phyloP scores from a whole-genome alignment of 139 green algal species.

The Trebouxia sp. region DNA sequence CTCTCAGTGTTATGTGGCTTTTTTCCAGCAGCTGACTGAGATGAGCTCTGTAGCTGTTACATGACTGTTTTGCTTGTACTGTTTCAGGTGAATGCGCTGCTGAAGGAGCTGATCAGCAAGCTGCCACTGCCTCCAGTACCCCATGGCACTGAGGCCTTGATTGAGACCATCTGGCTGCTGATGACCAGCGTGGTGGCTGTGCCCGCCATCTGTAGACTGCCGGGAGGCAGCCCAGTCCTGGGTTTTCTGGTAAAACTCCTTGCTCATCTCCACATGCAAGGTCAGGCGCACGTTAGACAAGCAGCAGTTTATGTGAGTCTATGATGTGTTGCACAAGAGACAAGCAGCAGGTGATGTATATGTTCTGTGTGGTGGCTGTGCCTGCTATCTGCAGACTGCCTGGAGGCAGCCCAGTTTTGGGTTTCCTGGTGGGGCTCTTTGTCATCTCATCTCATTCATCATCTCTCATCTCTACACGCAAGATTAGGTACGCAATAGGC shows the following conservation, averaged over 20 bases:
- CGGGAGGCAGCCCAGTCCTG: slow-evolving; percentile 90
- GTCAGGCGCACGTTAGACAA: too few species aligned
- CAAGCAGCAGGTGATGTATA: too few species aligned
- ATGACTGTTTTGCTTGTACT: neutral
- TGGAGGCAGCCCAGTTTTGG: slow-evolving; percentile 91
- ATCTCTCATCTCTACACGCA: too few species aligned
- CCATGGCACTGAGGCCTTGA: slow-evolving; percentile 69
- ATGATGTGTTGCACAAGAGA: too few species aligned
- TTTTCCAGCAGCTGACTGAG: too few species aligned
- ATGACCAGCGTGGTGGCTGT: slow-evolving; percentile 82
- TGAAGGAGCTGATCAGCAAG: slow-evolving; percentile 1
- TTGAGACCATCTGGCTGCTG: slow-evolving; percentile 91
- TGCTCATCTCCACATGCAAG: too few species aligned
- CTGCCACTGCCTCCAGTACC: slow-evolving; percentile 34
- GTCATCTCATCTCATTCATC: too few species aligned
- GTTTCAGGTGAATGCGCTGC: neutral
- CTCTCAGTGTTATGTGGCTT: too few species aligned
- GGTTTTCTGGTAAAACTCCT: slow-evolving; percentile 87
- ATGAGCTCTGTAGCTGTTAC: too few species aligned
- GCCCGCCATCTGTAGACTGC: slow-evolving; percentile 87
- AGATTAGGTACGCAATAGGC: too few species aligned
- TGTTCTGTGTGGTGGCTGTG: slow-evolving; percentile 81
- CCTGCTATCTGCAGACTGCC: slow-evolving; percentile 89
- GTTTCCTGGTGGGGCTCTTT: slow-evolving; percentile 86
- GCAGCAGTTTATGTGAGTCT: too few species aligned